Conservation (phyloP, 306 rosid species). For the Cucurbita argyrosperma region DNA sequence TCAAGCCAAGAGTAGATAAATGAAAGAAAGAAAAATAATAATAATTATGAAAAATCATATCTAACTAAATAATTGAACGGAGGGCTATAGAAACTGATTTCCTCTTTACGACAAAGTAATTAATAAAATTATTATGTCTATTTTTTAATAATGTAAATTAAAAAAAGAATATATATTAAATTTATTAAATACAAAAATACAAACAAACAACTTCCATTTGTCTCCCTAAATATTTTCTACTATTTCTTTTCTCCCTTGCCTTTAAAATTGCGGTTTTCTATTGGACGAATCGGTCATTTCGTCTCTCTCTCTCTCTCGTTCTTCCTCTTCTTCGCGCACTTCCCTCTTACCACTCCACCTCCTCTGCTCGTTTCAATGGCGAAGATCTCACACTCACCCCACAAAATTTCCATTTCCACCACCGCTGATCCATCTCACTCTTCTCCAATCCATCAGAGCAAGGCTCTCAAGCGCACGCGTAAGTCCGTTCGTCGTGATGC, state of each 20-base stretch:
- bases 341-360: background rate
- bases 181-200: too few species aligned
- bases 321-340: background rate
- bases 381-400: constrained; percentile 33
- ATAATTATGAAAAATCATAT: too few species aligned
- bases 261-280: background rate
- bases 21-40: too few species aligned
- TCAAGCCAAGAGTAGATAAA: too few species aligned
- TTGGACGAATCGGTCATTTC: background rate
- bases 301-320: too few species aligned
- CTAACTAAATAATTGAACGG: too few species aligned
- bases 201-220: background rate
- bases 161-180: too few species aligned
- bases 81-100: too few species aligned
- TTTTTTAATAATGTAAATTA: too few species aligned
- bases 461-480: constrained; percentile 34
- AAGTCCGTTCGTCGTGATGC: constrained; percentile 45
- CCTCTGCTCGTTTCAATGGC: constrained; percentile 30
- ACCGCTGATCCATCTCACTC: background rate
- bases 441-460: constrained; percentile 5
- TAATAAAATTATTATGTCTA: too few species aligned
- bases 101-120: too few species aligned
- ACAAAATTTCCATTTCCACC: constrained; percentile 16
- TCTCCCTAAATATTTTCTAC: background rate
- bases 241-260: background rate